Evolutionary conservation across 441 rosid species (phyloP), one percentile per base, ranked within the genome.

Genomic region (Gossypium gossypioides): DNA sequence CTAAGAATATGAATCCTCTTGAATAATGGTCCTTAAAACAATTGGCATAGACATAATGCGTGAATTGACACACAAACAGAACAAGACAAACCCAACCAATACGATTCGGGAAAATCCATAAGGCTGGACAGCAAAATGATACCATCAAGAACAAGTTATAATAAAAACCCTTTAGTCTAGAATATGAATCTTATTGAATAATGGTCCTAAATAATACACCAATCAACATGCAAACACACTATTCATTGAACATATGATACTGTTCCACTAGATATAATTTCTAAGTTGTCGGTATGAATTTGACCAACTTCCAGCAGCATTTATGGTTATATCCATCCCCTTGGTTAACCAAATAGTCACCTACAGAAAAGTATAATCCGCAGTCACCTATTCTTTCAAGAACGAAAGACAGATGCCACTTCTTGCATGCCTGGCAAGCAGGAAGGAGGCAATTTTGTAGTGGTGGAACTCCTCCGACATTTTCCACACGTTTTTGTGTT

Each of bases 51-150:
- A 10, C 21, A n/a, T 24, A 25, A n/a, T 22, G 16, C 4, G 9
- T 16, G 15, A 27, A 29, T 59, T 24, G 34, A 57, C 34, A 57
- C 22, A 57, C 24, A 58, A 27, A 34, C 40, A 93, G 66, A 91
- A 78, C 80, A 90, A 70, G 68, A 83, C 90, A 64, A 90, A 65
- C 68, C 64, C 86, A 73, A 77, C 87, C 84, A 91, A 80, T 69
- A 86, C 83, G 29, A 83, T 74, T 97, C 96, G 90, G 59, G 98
- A 93, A 84, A 86, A 89, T 77, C 98, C 98, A 32, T 87, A 93
- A 55, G 91, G 24, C 98, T 93, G 79, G 64, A 54, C 29, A 82
- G 63, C 32, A 69, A 67, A 50, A 78, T 78, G 32, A 19, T n/a
- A 58, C 3, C 21, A 34, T 76, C 76, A 83, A 55, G 46, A 73